Conservation (phyloP, 2,329 filamentous ascomycete species). For the Tolypocladium capitatum region DNA sequence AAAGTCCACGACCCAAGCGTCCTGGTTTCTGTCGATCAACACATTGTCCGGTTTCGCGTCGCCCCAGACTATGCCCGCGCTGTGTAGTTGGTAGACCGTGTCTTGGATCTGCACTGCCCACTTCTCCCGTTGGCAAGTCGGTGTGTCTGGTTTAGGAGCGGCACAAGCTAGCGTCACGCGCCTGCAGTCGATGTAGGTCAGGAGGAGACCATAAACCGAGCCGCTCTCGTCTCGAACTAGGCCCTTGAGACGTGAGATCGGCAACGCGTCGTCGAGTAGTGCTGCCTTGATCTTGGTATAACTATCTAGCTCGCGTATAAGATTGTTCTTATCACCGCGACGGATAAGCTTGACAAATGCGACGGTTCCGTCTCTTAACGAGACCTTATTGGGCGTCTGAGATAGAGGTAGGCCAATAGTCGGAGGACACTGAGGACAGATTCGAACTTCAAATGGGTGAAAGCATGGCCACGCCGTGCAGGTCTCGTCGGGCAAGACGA, state of each 20-base stretch:
- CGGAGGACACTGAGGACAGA: not conserved
- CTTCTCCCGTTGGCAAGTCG: not conserved
- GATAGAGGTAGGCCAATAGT: not conserved
- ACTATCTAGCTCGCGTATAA: constrained; percentile 2
- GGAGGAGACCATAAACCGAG: constrained; percentile 3
- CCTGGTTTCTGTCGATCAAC: too few species aligned
- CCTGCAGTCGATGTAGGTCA: constrained; percentile 5
- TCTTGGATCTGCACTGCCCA: constrained; percentile 6
- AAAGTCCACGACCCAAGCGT: too few species aligned
- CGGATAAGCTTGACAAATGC: constrained; percentile 2
- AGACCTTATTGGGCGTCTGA: not conserved
- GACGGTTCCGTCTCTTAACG: not conserved
- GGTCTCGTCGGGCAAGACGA: constrained; percentile 1
- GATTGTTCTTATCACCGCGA: constrained; percentile 1
- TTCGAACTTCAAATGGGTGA: constrained; percentile 3
- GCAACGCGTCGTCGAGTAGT: not conserved
- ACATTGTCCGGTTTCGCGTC: constrained; percentile 16
- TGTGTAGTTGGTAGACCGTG: constrained; percentile 8
- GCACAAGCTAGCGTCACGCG: not conserved
- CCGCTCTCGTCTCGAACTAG: constrained; percentile 2
- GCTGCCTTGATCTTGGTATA: constrained; percentile 5
- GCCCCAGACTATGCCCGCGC: constrained; percentile 14
- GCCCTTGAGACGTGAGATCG: constrained; percentile 4
- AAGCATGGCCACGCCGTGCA: constrained; percentile 6
- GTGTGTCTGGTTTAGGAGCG: not conserved